phyloP scores from a whole-genome alignment of 2,329 filamentous ascomycete genomes.

The Fusarium redolens region DNA sequence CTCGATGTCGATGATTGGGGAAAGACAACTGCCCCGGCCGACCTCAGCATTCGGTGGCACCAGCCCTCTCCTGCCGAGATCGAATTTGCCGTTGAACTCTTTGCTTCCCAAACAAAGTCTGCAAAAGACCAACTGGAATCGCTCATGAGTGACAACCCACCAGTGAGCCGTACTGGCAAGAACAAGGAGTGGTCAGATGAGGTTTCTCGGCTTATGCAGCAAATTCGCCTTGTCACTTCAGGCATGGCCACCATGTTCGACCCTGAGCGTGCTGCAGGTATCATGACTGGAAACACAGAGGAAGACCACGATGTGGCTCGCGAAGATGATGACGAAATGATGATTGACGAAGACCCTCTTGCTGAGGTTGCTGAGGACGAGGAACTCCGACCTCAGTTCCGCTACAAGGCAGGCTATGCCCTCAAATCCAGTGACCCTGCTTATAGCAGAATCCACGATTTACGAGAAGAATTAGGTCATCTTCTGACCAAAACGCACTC shows the following conservation, averaged over 20 bases:
- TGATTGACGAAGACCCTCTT: slow-evolving; percentile 63
- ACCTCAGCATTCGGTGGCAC: slow-evolving; percentile 92
- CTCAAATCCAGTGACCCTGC: slow-evolving; percentile 66
- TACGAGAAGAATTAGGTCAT: slow-evolving; percentile 83
- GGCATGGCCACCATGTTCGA: slow-evolving; percentile 93
- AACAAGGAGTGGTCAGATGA: slow-evolving; percentile 99
- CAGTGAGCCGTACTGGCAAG: slow-evolving; percentile 89
- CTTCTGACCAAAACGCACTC: slow-evolving; percentile 85
- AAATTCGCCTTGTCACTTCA: slow-evolving; percentile 88
- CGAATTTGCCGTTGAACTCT: slow-evolving; percentile 88
- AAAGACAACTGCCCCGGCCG: slow-evolving; percentile 75
- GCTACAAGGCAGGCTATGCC: slow-evolving; percentile 88
- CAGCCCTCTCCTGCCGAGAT: slow-evolving; percentile 83
- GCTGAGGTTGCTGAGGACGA: slow-evolving; percentile 80
- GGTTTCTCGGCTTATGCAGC: slow-evolving; percentile 87
- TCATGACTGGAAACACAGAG: slow-evolving; percentile 58
- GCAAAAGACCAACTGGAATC: slow-evolving; percentile 80
- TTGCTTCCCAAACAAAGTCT: slow-evolving; percentile 82
- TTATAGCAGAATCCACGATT: slow-evolving; percentile 81
- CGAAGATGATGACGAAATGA: slow-evolving; percentile 59
- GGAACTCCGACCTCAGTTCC: slow-evolving; percentile 85
- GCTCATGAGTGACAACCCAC: slow-evolving; percentile 83
- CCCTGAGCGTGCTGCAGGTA: slow-evolving; percentile 73
- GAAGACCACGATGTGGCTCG: slow-evolving; percentile 64
- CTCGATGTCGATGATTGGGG: slow-evolving; percentile 88